Evolutionary conservation across 148 eudicot genomes (phyloP), one percentile per base, ranked within the genome.

Genomic region (Rhododendron kiyosumense): DNA sequence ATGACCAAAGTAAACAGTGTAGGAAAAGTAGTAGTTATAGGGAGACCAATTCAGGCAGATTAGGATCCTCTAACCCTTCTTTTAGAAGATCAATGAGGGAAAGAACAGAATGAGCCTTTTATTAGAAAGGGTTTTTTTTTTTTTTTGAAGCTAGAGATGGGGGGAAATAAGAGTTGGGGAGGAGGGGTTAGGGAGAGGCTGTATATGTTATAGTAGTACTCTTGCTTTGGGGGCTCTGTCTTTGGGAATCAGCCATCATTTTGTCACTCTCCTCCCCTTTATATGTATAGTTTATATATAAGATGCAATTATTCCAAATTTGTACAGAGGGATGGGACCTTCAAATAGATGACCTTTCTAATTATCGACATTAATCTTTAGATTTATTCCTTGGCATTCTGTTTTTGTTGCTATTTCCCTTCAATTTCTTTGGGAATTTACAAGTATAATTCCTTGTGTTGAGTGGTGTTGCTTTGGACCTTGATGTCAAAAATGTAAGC

Each of bases 1-100:
- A 89, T 61, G 76, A 15, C 76, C 43, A 46, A 59, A 84, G 20
- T 79, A 86, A 87, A 83, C 81, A 85, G 20, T 52, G 84, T 87
- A 90, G 86, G 67, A 88, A 85, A 51, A 82, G 89, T 83, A 84
- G 81, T 86, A 84, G 90, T 49, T 85, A 88, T 88, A 90, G 89
- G 86, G 89, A 85, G 71, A 83, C 85, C 84, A 36, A 85, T 81
- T 84, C 87, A 15, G 80, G 78, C 26, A 90, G 84, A 75, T 87
- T 90, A 87, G 89, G 90, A 84, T 51, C 84, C 85, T 49, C 78
- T 59, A 84, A 84, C 84, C 84, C 77, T 45, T 74, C 86, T 84
- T 84, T 86, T 83, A 85, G 90, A 71, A 79, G 87, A 87, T 88
- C 92, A 28, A 77, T 3, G 73, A 85, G 89, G 74, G 90, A 71